A percentile compares a stretch with the other conserved stretches of the same genome.
Evolutionary conservation across 2,329 filamentous ascomycete genomes (phyloP).

Genomic region (Aspergillus transmontanensis): DNA sequence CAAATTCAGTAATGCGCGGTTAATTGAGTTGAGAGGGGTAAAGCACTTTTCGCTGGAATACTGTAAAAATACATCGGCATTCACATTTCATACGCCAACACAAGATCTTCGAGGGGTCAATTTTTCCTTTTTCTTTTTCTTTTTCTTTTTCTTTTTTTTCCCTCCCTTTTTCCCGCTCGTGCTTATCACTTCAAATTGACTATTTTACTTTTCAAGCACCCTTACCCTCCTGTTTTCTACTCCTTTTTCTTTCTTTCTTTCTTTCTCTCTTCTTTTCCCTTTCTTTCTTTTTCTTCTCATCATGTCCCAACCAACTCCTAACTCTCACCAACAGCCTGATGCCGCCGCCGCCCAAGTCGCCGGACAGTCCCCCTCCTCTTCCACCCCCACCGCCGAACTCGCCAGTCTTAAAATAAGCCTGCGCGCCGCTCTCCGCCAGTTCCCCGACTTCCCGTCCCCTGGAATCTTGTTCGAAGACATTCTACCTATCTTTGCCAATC

Average conservation of each 20-base stretch:
- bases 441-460: slow-evolving; percentile 86
- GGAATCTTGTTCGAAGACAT: slow-evolving; percentile 98
- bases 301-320: slow-evolving; percentile 42
- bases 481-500: slow-evolving; percentile 88
- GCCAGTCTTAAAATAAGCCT: slow-evolving; percentile 68
- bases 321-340: slow-evolving; percentile 34
- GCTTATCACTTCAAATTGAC: slow-evolving; percentile 4
- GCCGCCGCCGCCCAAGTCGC: slow-evolving; percentile 42
- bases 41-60: background rate
- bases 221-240: slow-evolving; percentile 17
- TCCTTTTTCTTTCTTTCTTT: slow-evolving; percentile 11
- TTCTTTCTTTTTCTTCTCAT: slow-evolving; percentile 27
- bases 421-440: slow-evolving; percentile 75
- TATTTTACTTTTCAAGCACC: slow-evolving; percentile 12
- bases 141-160: slow-evolving; percentile 5
- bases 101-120: slow-evolving; percentile 1
- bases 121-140: slow-evolving; percentile 8
- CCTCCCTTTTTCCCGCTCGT: slow-evolving; percentile 14
- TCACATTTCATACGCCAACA: background rate
- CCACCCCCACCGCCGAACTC: slow-evolving; percentile 57
- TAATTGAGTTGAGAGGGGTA: background rate
- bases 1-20: background rate
- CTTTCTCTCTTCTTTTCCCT: slow-evolving; percentile 17
- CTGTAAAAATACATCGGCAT: background rate
- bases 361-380: slow-evolving; percentile 48